phyloP scores from a whole-genome alignment of 2,329 filamentous ascomycete species.

The Phaeosphaeriaceae sp. region DNA sequence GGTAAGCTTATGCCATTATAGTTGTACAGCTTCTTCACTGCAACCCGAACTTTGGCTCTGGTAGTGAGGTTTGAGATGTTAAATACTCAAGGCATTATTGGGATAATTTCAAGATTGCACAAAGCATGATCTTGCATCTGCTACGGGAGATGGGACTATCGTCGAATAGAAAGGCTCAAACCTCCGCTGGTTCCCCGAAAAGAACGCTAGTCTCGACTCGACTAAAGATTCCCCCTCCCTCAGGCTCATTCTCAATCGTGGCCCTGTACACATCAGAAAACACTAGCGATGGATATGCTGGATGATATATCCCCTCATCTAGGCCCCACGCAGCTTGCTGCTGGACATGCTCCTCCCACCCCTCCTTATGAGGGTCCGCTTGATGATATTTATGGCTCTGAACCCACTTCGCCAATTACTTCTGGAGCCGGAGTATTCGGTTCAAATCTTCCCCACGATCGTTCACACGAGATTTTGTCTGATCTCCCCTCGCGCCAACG shows the following conservation, averaged over 20 bases:
- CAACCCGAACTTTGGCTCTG: no score
- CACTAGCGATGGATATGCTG: constrained; percentile 22
- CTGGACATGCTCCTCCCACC: constrained; percentile 39
- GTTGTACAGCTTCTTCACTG: no score
- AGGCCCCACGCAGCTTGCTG: constrained; percentile 34
- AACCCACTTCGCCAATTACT: constrained; percentile 47
- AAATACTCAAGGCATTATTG: no score
- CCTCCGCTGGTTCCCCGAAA: constrained; percentile 22
- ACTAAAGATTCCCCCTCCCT: no score
- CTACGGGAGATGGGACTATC: neutral
- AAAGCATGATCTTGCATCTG: neutral
- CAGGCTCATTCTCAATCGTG: neutral
- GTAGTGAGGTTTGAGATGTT: no score
- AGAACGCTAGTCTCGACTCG: constrained; percentile 20
- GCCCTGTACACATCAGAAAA: neutral
- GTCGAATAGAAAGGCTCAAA: constrained; percentile 18
- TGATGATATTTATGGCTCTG: constrained; percentile 57
- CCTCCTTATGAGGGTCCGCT: constrained; percentile 45
- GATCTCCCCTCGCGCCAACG: constrained; percentile 77
- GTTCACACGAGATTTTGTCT: constrained; percentile 58
- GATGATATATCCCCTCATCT: constrained; percentile 34
- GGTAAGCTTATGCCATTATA: neutral
- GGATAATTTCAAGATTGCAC: neutral
- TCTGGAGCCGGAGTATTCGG: neutral
- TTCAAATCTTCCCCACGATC: constrained; percentile 1